Evolutionary conservation across 169 alveolate species (phyloP), one percentile per base, ranked within the genome.

Genomic region (Cryptosporidium ryanae): DNA sequence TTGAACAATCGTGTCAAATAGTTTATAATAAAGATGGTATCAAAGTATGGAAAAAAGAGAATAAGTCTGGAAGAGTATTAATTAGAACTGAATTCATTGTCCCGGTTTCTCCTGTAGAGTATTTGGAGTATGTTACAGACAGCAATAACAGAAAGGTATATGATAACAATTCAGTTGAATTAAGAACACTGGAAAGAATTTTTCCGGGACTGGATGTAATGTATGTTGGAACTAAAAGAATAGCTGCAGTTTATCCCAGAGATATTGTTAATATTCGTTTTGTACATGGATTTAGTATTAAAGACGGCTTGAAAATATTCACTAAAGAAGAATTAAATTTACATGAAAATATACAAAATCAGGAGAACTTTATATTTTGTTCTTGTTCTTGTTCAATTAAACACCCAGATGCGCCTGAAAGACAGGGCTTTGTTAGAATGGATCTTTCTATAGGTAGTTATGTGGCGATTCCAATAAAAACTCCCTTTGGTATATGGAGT

Each of bases 401-500:
- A 29, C 94, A 91, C 23, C 94, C 94, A 0, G 91, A 89, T 18
- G 89, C 82, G 1, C 92, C 92, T 1, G 94, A 91, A n/a, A 52
- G 82, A 68, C 82, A 49, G 2, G 94, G 64, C 34, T 67, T 57
- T 27, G 91, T 84, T 10, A 49, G 91, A 57, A 59, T 63, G 91
- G 91, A 91, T 44, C 55, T 89, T 18, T 84, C 92, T 52, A 48
- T 91, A 31, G 91, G 90, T n/a, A 87, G 92, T 8, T 91, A 91
- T 70, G 64, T 89, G 68, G 94, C 94, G 17, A 71, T 82, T 34
- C 94, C 94, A 0, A 82, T 91, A 44, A 82, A 66, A 59, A 91
- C 94, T 15, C 94, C 94, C 1, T 91, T 89, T 70, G 94, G 94
- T 57, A 90, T 91, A 50, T 91, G 94, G 94, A 82, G 90, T 34